Percentiles rank a stretch among this genome's conserved stretches.
These are phyloP conservation scores for Lobosporangium transversale DNA, from an alignment of 192 early-diverging fungal genomes.

Conservation along the genomic window DNA sequence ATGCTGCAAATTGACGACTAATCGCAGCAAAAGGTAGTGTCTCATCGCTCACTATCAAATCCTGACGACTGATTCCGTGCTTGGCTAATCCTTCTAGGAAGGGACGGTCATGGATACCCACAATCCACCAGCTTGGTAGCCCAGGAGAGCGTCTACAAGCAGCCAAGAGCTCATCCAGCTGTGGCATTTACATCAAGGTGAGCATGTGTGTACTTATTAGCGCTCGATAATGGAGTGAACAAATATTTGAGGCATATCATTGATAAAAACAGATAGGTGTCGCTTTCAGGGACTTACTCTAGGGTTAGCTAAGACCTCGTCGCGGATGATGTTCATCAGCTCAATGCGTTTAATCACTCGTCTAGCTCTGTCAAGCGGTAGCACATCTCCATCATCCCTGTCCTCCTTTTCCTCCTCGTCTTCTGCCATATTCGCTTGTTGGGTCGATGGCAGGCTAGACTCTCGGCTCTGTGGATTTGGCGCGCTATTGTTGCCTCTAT, in stretches of 20 bases:
- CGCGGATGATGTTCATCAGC: constrained; percentile 73
- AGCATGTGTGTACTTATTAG: not conserved
- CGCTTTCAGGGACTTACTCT: too few species aligned
- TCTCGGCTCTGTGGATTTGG: constrained; percentile 54
- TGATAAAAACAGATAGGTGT: too few species aligned
- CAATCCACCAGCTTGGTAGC: constrained; percentile 78
- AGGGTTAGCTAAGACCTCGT: constrained; percentile 66
- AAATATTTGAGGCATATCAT: too few species aligned
- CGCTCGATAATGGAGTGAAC: not conserved
- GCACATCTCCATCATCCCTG: constrained; percentile 56
- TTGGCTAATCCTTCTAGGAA: constrained; percentile 75
- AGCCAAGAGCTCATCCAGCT: constrained; percentile 57
- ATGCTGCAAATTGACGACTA: constrained; percentile 26
- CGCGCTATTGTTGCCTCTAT: constrained; percentile 23
- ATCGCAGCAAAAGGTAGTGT: constrained; percentile 61
- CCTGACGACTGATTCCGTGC: constrained; percentile 75
- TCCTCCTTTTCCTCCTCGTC: constrained; percentile 45
- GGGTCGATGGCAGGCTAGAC: constrained; percentile 52
- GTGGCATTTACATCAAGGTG: not conserved
- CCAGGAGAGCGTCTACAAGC: constrained; percentile 61
- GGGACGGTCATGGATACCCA: constrained; percentile 70
- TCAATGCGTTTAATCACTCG: constrained; percentile 74
- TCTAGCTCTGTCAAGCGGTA: constrained; percentile 73
- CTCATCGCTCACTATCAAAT: constrained; percentile 70
- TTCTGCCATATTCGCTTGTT: constrained; percentile 35